These are phyloP conservation scores for Cornus kousa DNA, from an alignment of 148 eudicot genomes.

Conservation along the genomic window DNA sequence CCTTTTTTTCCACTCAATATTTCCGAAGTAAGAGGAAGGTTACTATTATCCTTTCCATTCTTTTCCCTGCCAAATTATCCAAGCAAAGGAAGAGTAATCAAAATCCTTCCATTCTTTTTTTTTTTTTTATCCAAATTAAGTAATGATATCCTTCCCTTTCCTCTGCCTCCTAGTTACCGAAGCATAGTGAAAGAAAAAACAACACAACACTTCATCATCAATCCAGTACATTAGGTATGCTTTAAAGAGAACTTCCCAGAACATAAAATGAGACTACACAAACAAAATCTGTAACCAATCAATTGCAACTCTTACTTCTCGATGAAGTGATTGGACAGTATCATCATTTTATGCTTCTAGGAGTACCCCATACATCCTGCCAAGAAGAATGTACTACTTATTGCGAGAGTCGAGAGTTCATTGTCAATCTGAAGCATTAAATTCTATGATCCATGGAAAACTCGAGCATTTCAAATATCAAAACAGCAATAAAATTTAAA, in stretches of 20 bases:
- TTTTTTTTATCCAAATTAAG: too few species aligned
- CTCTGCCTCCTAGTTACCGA: too few species aligned
- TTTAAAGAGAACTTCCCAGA: background rate
- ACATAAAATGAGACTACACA: background rate
- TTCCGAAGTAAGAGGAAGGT: too few species aligned
- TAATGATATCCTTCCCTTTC: too few species aligned
- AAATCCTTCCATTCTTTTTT: too few species aligned
- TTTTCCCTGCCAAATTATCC: too few species aligned
- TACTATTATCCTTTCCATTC: too few species aligned
- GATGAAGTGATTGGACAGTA: background rate
- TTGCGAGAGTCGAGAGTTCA: background rate
- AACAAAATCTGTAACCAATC: background rate
- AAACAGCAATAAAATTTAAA: background rate
- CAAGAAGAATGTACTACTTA: background rate
- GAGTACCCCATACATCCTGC: background rate
- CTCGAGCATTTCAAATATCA: background rate
- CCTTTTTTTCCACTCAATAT: too few species aligned
- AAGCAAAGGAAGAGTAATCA: too few species aligned
- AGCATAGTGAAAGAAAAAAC: too few species aligned
- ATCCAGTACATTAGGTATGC: background rate
- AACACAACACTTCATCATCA: background rate
- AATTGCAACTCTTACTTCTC: background rate
- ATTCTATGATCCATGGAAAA: background rate
- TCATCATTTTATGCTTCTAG: background rate
- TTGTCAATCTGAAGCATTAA: conserved; percentile 1